Base-by-base conservation (phyloP, 1,284 basidiomycete genomes). In the Kalmanozyma brasiliensis region DNA sequence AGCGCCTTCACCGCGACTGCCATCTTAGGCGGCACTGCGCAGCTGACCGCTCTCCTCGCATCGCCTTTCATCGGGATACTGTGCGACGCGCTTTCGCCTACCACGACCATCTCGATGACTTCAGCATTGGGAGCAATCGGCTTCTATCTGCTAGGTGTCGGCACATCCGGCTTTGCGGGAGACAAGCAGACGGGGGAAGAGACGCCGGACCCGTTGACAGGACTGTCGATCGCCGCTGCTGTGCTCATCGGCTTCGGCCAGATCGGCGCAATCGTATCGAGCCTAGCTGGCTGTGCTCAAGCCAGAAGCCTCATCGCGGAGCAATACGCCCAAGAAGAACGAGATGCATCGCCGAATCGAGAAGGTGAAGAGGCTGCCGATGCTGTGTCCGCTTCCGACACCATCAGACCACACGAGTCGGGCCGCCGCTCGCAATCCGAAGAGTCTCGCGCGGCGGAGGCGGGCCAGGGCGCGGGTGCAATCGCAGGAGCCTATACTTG, bases 401-500 rank as follows among this genome's bases (percentile, higher is more conserved):
- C 51, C 4, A 20, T 49, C 4, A 33, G 42, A 2, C 41, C 30
- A 2, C 37, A 35, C 16, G 13, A 20, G 14, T 4, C 9, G 10
- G 33, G 32, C 6, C 36, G 17, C 9, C 40, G 45, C 42, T 11
- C 46, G 19, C 29, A 16, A 2, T 11, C 17, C n/a, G n/a, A n/a
- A 17, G 29, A 37, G 33, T 8, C 24, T 6, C 35, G 8, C 29
- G 17, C 22, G 17, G 33, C 29, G 2, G 35, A 62, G 33, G 41
- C 49, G 30, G 58, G 46, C 5, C 49, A 42, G 20, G 59, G 61
- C 20, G 44, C 64, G 20, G 73, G 74, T 14, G 62, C 72, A 3
- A 72, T 76, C 6, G 72, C 72, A 17, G 74, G 74, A 11, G 72
- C 72, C 1, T 76, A 76, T 52, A 66, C 68, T 4, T 71, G 60